Percentiles rank a stretch among this genome's conserved stretches.
These are phyloP conservation scores for Bonnemaisonia californica DNA, from an alignment of 31 red algal species.

Conservation along the genomic window DNA sequence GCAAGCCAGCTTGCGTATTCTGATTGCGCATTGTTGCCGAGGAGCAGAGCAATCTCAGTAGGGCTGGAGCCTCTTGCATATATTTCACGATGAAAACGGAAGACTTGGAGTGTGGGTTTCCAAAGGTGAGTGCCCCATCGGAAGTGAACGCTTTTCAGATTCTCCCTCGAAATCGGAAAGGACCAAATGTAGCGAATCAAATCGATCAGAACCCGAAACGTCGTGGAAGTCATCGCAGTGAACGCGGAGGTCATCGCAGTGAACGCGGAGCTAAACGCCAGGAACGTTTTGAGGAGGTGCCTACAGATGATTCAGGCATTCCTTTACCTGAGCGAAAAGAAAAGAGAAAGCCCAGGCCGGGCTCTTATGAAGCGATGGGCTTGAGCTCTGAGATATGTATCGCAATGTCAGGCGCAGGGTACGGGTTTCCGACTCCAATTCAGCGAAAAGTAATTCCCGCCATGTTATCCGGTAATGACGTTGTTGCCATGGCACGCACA, in stretches of 20 bases:
- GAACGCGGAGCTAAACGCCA: too few relatives aligned
- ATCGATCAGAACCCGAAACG: neutral
- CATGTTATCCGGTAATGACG: slow-evolving; percentile 85
- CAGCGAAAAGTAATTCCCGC: slow-evolving; percentile 90
- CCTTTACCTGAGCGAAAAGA: neutral
- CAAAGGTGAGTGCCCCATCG: slow-evolving; percentile 4
- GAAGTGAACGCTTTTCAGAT: neutral
- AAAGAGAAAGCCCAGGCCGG: slow-evolving; percentile 49
- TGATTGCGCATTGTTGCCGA: too few relatives aligned
- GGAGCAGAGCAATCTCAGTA: too few relatives aligned
- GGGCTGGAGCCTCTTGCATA: too few relatives aligned
- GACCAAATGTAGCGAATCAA: neutral
- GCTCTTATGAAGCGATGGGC: slow-evolving; percentile 86
- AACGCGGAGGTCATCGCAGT: too few relatives aligned
- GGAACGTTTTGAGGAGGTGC: too few relatives aligned
- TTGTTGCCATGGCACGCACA: slow-evolving; percentile 96
- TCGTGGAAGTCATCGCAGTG: neutral
- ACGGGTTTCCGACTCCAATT: slow-evolving; percentile 94
- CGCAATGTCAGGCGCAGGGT: slow-evolving; percentile 71
- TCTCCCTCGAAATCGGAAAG: neutral
- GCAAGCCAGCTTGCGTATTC: too few relatives aligned
- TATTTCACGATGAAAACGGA: too few relatives aligned
- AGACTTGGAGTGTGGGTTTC: too few relatives aligned
- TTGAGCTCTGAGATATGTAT: slow-evolving; percentile 46
- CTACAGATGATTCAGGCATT: too few relatives aligned